Percentiles rank a stretch among this genome's conserved stretches.
Evolutionary conservation across 805 yeast species (phyloP).

Genomic region (Zygoascus flipseniorum): DNA sequence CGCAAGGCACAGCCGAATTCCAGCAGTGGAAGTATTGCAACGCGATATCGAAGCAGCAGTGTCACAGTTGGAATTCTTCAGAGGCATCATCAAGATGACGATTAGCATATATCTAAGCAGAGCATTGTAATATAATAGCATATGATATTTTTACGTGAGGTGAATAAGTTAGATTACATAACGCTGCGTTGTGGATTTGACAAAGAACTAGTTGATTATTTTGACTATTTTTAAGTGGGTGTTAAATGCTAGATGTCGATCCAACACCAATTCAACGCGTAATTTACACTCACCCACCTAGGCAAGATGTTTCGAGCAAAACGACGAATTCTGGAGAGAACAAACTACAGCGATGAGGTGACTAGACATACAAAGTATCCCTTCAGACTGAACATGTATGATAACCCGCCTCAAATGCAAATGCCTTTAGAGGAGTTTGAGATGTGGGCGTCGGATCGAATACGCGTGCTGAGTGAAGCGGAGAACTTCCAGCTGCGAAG

Average conservation of each 20-base stretch:
- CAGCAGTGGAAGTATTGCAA: background rate
- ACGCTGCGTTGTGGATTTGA: background rate
- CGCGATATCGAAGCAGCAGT: conserved; percentile 11
- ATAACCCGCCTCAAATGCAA: conserved; percentile 70
- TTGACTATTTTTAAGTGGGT: too few relatives aligned
- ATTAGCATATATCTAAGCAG: background rate
- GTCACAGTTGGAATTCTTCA: conserved; percentile 13
- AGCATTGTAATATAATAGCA: background rate
- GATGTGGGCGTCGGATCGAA: conserved; percentile 88
- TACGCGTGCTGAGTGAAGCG: conserved; percentile 73
- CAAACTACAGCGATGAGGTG: conserved; percentile 29
- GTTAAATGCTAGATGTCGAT: too few relatives aligned
- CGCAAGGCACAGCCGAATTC: background rate
- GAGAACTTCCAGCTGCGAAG: conserved; percentile 66
- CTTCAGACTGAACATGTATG: conserved; percentile 65
- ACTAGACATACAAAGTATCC: conserved; percentile 35
- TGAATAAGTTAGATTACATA: background rate
- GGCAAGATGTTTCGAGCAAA: conserved; percentile 23
- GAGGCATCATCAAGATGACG: conserved; percentile 1
- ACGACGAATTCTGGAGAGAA: conserved; percentile 24
- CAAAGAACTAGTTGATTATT: too few relatives aligned
- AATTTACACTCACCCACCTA: background rate
- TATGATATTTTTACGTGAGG: background rate
- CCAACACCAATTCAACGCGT: background rate
- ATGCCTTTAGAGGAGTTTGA: conserved; percentile 90